Conservation (phyloP, 2,329 filamentous ascomycete genomes). For the Curvularia spicifera region DNA sequence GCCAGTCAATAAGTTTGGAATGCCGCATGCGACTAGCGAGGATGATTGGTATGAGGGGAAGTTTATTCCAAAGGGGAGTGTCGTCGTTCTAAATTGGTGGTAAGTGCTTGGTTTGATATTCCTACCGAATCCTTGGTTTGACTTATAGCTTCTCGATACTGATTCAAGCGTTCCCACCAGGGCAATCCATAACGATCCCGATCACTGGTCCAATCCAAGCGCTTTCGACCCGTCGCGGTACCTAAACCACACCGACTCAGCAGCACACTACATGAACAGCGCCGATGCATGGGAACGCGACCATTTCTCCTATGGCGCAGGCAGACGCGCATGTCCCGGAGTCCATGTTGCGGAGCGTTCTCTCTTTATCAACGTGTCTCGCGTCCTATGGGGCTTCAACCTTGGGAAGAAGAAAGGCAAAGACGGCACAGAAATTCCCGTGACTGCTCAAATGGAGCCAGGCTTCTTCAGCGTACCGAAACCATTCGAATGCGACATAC, state of each 20-base stretch:
- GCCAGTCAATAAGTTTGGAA: conserved; percentile 42
- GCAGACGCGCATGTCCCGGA: conserved; percentile 46
- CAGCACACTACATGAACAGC: conserved; percentile 42
- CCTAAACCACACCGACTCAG: conserved; percentile 30
- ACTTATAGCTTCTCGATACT: neutral
- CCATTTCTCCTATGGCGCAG: conserved; percentile 48
- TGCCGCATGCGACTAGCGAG: conserved; percentile 43
- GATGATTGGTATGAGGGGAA: conserved; percentile 50
- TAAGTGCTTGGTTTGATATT: conserved; percentile 6
- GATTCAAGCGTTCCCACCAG: conserved; percentile 13
- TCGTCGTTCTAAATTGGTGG: conserved; percentile 46
- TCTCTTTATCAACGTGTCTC: conserved; percentile 45
- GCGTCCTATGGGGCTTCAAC: conserved; percentile 47
- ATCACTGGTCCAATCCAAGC: conserved; percentile 34
- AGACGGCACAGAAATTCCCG: conserved; percentile 34
- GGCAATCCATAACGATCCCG: conserved; percentile 45
- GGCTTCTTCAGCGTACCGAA: conserved; percentile 44
- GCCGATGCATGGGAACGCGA: conserved; percentile 43
- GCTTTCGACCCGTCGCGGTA: conserved; percentile 43
- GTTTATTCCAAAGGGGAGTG: conserved; percentile 49
- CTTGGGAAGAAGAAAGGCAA: conserved; percentile 34
- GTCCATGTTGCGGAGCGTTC: conserved; percentile 49
- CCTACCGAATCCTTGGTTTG: neutral
- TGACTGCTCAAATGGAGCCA: conserved; percentile 37
- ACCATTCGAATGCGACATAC: conserved; percentile 42